A percentile compares a stretch with the other conserved stretches of the same genome.
Evolutionary conservation across 2,329 filamentous ascomycete genomes (phyloP).

Genomic region (Hypoxylon sp.): DNA sequence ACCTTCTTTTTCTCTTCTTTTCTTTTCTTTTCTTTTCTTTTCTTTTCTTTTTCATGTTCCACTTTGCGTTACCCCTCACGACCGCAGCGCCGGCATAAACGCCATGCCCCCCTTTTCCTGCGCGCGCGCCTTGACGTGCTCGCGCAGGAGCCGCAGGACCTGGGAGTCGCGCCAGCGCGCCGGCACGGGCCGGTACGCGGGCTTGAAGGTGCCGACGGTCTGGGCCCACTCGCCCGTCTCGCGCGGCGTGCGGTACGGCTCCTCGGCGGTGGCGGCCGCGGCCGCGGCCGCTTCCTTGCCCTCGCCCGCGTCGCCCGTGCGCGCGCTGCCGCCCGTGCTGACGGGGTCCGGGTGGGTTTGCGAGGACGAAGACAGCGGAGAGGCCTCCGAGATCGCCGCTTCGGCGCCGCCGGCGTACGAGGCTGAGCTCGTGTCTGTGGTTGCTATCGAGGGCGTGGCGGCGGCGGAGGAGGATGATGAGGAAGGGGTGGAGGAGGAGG

Average conservation of each 20-base stretch:
- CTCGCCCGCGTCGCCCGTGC: slow-evolving; percentile 38
- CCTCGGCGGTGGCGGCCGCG: slow-evolving; percentile 46
- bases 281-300: slow-evolving; percentile 40
- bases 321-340: slow-evolving; percentile 43
- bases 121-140: slow-evolving; percentile 76
- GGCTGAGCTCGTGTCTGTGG: slow-evolving; percentile 58
- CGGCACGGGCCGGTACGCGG: slow-evolving; percentile 91
- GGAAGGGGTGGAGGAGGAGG: slow-evolving; percentile 31
- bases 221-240: slow-evolving; percentile 89
- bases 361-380: slow-evolving; percentile 7
- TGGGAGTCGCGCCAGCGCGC: slow-evolving; percentile 84
- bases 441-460: slow-evolving; percentile 52
- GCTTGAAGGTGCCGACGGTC: slow-evolving; percentile 92
- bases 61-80: slow-evolving; percentile 8
- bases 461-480: slow-evolving; percentile 30
- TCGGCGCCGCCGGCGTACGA: slow-evolving; percentile 49
- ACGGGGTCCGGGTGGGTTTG: slow-evolving; percentile 14
- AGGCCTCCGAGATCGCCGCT: slow-evolving; percentile 24
- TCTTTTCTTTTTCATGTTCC: not conserved
- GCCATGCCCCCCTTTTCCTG: slow-evolving; percentile 63
- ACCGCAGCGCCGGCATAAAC: slow-evolving; percentile 61
- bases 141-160: slow-evolving; percentile 76
- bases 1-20: no score
- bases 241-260: slow-evolving; percentile 42
- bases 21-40: no score